Evolutionary conservation across 2,329 filamentous ascomycete genomes (phyloP), one percentile per base, ranked within the genome.

Genomic region (Helminthosporium solani): DNA sequence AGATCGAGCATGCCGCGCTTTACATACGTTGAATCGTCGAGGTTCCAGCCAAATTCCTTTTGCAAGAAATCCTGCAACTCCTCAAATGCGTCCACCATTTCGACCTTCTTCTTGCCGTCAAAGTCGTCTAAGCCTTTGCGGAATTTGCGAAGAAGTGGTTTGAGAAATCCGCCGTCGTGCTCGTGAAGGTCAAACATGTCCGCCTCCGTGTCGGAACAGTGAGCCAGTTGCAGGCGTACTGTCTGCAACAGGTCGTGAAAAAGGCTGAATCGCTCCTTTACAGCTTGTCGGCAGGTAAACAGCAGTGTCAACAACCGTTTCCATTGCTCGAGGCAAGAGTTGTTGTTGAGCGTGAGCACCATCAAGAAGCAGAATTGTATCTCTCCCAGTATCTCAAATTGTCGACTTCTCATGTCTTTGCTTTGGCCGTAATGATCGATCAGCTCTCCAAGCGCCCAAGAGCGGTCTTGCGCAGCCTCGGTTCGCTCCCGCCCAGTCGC

Each of bases 261-360:
- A 43, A 84, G 75, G 2, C 60, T 60, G 23, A 78, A 68, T 2
- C 75, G 68, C 18, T 76, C 71, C 42, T 60, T 58, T 14, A 84
- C 72, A 2, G 81, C 81, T 33, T 61, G 62, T 15, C 71, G 73
- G 56, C 79, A 84, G 0, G 81, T 85, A 40, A 85, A 69, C 7
- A 84, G 67, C 19, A 86, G 65, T 1, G 69, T 68, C 8, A 85
- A 66, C 9, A 85, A 54, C 30, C 83, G 70, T 58, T 82, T 84
- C 83, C 83, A 86, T 60, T 85, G 82, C 61, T 85, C 81, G 3
- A 85, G 68, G 57, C 82, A 85, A 2, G 81, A 84, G 60, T 80
- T 84, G 60, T 85, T 86, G 71, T 83, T 83, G 51, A 85, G 70
- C 4, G 81, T 83, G 47, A 85, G 58, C 2, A 82, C 73, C 78